Percentiles rank a stretch among this genome's conserved stretches.
These are phyloP conservation scores for Lactarius pseudohatsudake DNA, from an alignment of 768 basidiomycete species.

Conservation along the genomic window DNA sequence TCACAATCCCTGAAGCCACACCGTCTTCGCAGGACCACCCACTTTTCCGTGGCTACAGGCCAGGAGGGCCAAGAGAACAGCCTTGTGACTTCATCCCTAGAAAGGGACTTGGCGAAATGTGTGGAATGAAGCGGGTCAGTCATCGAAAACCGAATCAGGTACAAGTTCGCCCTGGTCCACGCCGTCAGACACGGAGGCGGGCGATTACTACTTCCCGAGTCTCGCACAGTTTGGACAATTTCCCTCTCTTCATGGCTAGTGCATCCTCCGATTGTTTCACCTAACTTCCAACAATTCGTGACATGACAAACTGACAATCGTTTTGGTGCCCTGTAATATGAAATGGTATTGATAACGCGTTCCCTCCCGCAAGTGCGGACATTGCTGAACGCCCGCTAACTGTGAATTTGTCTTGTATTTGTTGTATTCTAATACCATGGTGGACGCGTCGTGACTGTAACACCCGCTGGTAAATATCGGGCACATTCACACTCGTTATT, in stretches of 20 bases:
- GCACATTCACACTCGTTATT: no score
- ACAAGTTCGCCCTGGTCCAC: background rate
- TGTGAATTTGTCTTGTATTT: no score
- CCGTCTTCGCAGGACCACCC: slow-evolving; percentile 26
- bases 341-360: background rate
- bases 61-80: background rate
- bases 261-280: no score
- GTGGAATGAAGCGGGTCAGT: slow-evolving; percentile 18
- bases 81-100: background rate
- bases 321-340: background rate
- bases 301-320: background rate
- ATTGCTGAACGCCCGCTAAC: no score
- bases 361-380: no score
- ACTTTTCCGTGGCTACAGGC: slow-evolving; percentile 22
- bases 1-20: background rate
- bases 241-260: background rate
- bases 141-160: background rate
- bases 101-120: slow-evolving; percentile 14
- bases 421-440: no score
- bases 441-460: no score
- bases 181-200: background rate
- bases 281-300: background rate
- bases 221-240: background rate
- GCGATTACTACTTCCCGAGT: background rate
- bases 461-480: no score